A percentile compares a stretch with the other conserved stretches of the same genome.
phyloP scores from a whole-genome alignment of 169 alveolate species.

The Toxoplasma gondii region DNA sequence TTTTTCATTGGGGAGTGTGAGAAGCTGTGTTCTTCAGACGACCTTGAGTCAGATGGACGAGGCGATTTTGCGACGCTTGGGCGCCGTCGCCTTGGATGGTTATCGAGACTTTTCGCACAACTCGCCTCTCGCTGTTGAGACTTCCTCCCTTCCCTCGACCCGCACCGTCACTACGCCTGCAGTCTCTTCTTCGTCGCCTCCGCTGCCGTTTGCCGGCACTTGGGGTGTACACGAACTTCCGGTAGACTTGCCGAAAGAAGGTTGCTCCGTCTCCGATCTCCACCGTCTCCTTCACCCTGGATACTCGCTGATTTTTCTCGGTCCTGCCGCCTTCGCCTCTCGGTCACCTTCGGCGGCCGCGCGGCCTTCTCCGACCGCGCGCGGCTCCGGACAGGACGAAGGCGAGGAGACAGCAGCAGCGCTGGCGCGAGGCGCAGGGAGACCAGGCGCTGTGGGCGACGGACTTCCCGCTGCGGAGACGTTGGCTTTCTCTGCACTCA shows the following conservation, averaged over 20 bases:
- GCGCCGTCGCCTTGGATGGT: not conserved
- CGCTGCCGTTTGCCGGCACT: constrained; percentile 19
- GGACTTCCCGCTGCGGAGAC: not conserved
- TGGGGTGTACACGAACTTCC: constrained; percentile 12
- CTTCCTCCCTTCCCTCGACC: not conserved
- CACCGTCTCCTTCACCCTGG: constrained; percentile 8
- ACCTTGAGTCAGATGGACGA: not conserved
- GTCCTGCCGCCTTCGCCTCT: not conserved
- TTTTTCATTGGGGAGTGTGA: too few relatives aligned
- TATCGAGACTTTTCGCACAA: not conserved
- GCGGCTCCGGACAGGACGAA: not conserved
- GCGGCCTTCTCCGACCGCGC: not conserved
- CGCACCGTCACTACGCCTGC: not conserved
- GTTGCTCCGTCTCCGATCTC: constrained; percentile 6
- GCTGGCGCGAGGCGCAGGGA: not conserved
- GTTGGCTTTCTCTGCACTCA: too few relatives aligned
- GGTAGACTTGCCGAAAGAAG: not conserved
- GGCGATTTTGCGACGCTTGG: constrained; percentile 19
- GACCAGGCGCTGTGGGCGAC: not conserved
- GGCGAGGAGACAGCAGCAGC: not conserved
- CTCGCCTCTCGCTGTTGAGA: not conserved
- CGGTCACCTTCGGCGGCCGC: too few relatives aligned
- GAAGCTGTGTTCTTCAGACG: too few relatives aligned
- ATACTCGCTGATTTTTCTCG: not conserved
- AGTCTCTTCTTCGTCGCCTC: not conserved